Evolutionary conservation across 768 basidiomycete species (phyloP).

Genomic region (Candolleomyces efflorescens): DNA sequence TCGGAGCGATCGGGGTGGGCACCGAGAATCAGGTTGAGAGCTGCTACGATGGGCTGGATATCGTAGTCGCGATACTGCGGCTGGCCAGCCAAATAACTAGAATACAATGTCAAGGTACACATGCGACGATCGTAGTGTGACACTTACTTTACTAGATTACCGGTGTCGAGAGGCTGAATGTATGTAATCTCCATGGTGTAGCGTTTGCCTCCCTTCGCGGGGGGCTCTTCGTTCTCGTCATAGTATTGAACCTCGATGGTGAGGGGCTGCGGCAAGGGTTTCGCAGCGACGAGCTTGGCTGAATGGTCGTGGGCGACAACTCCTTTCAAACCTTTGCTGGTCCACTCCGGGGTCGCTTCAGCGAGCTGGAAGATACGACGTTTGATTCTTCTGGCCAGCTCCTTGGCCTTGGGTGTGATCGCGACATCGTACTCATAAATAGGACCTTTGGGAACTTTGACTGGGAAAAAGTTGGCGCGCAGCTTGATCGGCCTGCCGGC

Average conservation of each 20-base stretch:
- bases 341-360: conserved; percentile 48
- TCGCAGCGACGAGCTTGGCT: conserved; percentile 46
- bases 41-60: conserved; percentile 53
- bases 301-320: conserved; percentile 55
- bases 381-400: conserved; percentile 49
- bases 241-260: conserved; percentile 40
- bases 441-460: conserved; percentile 44
- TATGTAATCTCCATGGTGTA: conserved; percentile 43
- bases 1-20: conserved; percentile 47
- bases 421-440: conserved; percentile 61
- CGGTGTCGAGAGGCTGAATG: conserved; percentile 47
- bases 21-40: conserved; percentile 61
- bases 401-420: conserved; percentile 47
- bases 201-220: conserved; percentile 41
- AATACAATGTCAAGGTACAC: conserved; percentile 11
- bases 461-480: conserved; percentile 66
- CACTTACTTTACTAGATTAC: conserved; percentile 40
- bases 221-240: conserved; percentile 47
- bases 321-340: conserved; percentile 42
- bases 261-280: conserved; percentile 41
- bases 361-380: conserved; percentile 61
- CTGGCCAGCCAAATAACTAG: conserved; percentile 52
- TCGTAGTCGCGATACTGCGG: conserved; percentile 53
- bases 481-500: conserved; percentile 44
- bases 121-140: background rate